Percentiles rank a stretch among this genome's conserved stretches.
These are phyloP conservation scores for Podaxis sp. DNA, from an alignment of 768 basidiomycete genomes.

Conservation along the genomic window DNA sequence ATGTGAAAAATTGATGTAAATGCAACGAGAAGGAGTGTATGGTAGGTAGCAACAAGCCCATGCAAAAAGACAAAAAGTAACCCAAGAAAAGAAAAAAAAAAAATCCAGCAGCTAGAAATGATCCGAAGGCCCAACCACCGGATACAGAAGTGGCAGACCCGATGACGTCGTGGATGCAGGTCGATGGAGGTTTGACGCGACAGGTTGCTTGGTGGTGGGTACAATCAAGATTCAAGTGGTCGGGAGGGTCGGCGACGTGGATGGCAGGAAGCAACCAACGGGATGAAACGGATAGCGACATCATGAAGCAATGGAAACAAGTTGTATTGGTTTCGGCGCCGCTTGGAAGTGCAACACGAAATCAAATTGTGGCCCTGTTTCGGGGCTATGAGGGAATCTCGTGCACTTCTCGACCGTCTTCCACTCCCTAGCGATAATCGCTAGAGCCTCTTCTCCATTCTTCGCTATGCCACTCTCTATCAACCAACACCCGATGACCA, in stretches of 20 bases:
- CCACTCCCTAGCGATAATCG: conserved; percentile 69
- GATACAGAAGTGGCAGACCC: neutral
- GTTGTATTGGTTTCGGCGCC: conserved; percentile 10
- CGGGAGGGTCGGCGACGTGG: neutral
- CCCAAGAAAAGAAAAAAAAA: neutral
- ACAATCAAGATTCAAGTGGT: neutral
- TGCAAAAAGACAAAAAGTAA: neutral
- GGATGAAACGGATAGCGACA: neutral
- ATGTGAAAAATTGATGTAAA: neutral
- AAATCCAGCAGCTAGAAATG: neutral
- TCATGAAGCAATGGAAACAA: conserved; percentile 6
- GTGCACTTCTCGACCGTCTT: conserved; percentile 75
- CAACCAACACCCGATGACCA: conserved; percentile 70
- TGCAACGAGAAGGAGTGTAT: neutral
- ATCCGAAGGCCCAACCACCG: neutral
- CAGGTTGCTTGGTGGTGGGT: neutral
- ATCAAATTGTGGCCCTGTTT: conserved; percentile 78
- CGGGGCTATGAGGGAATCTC: conserved; percentile 73
- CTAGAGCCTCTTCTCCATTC: conserved; percentile 64
- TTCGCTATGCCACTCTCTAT: conserved; percentile 63
- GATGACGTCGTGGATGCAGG: neutral
- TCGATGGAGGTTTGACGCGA: neutral
- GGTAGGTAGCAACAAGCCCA: neutral
- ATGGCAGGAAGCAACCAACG: neutral
- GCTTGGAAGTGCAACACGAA: conserved; percentile 62